Evolutionary conservation across 345 rosid genomes (phyloP), one percentile per base, ranked within the genome.

Genomic region (Citrus trifoliata): DNA sequence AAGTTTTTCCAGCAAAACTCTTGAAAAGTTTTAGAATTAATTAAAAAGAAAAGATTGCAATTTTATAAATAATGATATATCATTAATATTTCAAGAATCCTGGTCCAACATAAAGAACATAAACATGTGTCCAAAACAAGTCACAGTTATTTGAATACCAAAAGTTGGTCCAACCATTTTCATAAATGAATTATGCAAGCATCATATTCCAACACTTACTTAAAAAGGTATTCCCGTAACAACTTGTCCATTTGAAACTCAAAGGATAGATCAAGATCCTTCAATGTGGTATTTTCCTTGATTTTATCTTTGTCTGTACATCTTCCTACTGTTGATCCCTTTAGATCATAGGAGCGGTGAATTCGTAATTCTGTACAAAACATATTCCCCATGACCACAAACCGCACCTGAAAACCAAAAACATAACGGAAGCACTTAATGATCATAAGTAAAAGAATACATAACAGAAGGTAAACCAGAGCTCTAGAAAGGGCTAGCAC

Each of bases 371-470:
- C 98, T 68, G 99, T 96, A 90, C 97, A 96, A 81, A 96, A 96
- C 99, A 96, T 96, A 83, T 94, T 96, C 51, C 99, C 99, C 99
- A 96, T 96, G 80, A 96, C 97, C 88, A 96, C 94, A 86, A 96
- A 96, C 27, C 92, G 93, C 78, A 94, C 99, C 99, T 96, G 80
- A 40, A 80, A 74, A 82, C 81, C 85, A 53, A 71, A 82, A 22
- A 70, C 65, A 82, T 16, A 70, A 66, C 28, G 58, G 76, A 66
- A 77, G 10, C 68, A 46, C 80, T 59, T 72, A 79, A 24, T 51
- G 46, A 65, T 67, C 53, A 67, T 28, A 46, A 64, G 74, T 70
- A 28, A 77, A n/a, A 35, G 69, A 53, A 76, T n/a, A 65, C 16
- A 79, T 28, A 59, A 60, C 30, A 61, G 59, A 67, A 73, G 74